Evolutionary conservation across 2,329 filamentous ascomycete genomes (phyloP), one percentile per base, ranked within the genome.

Genomic region (Ophidiomyces ophidiicola): DNA sequence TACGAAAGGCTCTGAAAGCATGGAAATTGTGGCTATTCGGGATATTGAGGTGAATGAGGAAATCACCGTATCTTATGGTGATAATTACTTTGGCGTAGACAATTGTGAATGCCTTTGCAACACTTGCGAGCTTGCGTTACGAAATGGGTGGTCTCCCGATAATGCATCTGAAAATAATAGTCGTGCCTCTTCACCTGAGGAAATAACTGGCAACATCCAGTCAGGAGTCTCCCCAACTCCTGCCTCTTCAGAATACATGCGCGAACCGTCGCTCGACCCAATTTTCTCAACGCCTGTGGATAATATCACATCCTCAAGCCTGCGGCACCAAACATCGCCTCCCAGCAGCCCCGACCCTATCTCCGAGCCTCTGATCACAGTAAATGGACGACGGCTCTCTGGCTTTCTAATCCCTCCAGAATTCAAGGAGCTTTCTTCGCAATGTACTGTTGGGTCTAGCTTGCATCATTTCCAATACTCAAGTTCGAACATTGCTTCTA

Each of bases 101-200:
- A 98, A 98, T 50, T 87, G 86, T 59, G 90, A 98, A 56, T 98
- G 90, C 56, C 67, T 98, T 1, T 98, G 90, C 58, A 72, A 73
- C 50, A 90, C 82, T 0, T 98, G 90, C 58, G 90, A 98, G 61
- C 68, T 71, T 15, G 66, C 69, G 2, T 64, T 74, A 42, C 70
- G 72, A 38, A 96, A 94, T 56, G 90, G 90, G 1, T 98, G 92
- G 92, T 72, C 75, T 1, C 58, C 62, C 2, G 44, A 46, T 12
- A 46, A 48, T 14, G 17, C 25, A 11, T 17, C 32, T 3, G 24
- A 35, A 28, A 12, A 11, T 19, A 20, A 24, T 6, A 41, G 31
- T 23, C 32, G 32, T 12, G 32, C 38, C 8, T 35, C 38, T 5
- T 28, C 38, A 10, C 32, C 38, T 5, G 32, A 34, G 19, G 2